Percentiles rank a stretch among this genome's conserved stretches.
These are phyloP conservation scores for Fraxinus americana DNA, from an alignment of 257 asterid species.

Conservation along the genomic window DNA sequence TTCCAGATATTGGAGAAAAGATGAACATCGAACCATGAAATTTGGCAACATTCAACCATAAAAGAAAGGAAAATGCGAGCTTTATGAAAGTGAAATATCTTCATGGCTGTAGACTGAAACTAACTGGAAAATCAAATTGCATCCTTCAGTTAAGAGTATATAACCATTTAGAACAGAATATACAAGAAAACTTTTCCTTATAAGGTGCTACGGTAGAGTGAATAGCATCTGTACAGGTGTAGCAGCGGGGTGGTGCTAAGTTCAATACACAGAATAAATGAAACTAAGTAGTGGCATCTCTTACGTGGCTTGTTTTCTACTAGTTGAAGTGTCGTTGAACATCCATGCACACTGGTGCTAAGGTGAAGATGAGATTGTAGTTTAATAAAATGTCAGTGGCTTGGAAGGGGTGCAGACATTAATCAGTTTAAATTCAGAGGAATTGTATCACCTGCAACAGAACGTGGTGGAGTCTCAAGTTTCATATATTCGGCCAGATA, in stretches of 20 bases:
- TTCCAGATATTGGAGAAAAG: conserved; percentile 12
- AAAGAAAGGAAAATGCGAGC: conserved; percentile 9
- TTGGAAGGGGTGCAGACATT: conserved; percentile 6
- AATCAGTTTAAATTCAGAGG: not conserved
- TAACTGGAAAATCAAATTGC: not conserved
- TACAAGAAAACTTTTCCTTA: conserved; percentile 5
- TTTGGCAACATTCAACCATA: conserved; percentile 1
- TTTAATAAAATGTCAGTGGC: not conserved
- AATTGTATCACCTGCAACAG: not conserved
- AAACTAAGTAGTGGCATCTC: not conserved
- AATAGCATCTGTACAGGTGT: not conserved
- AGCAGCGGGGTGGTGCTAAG: not conserved
- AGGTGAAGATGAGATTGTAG: not conserved
- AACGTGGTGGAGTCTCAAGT: not conserved
- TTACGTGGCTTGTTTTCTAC: conserved; percentile 7
- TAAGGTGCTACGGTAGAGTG: not conserved
- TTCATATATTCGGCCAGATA: not conserved
- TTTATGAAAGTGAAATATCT: conserved; percentile 6
- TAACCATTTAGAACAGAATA: conserved; percentile 1
- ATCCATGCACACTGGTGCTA: not conserved
- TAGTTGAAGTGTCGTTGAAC: not conserved
- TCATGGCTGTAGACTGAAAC: not conserved
- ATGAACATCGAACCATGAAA: conserved; percentile 7
- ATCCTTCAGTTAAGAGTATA: not conserved
- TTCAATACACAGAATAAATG: not conserved